Evolutionary conservation across 805 yeast genomes (phyloP).

Genomic region (Ogataea angusta): DNA sequence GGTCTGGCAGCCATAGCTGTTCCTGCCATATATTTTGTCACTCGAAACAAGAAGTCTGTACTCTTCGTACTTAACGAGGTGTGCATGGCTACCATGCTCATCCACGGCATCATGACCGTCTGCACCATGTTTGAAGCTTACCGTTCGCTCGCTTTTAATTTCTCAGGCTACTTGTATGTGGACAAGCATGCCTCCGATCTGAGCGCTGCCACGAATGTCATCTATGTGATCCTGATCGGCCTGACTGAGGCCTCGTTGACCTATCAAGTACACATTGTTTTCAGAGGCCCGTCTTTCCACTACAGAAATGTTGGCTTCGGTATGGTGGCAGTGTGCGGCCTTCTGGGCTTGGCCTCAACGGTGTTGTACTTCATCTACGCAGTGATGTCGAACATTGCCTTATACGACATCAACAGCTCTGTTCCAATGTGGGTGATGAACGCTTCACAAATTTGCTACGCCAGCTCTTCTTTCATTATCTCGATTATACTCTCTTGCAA

Average conservation of each 20-base stretch:
- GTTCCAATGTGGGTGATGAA: constrained; percentile 40
- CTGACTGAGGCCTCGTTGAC: constrained; percentile 64
- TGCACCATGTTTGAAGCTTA: constrained; percentile 52
- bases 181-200: constrained; percentile 39
- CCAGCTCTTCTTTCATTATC: constrained; percentile 63
- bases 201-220: constrained; percentile 59
- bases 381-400: constrained; percentile 40
- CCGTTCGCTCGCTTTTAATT: constrained; percentile 42
- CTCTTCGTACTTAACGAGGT: constrained; percentile 70
- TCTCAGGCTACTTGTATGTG: constrained; percentile 45
- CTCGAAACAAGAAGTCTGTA: constrained; percentile 57
- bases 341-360: constrained; percentile 52
- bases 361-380: constrained; percentile 58
- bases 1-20: constrained; percentile 53
- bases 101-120: constrained; percentile 62
- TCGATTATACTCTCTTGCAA: constrained; percentile 62
- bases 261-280: constrained; percentile 70
- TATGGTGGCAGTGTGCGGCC: constrained; percentile 37
- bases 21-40: constrained; percentile 44
- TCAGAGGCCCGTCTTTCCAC: constrained; percentile 48
- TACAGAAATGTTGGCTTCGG: constrained; percentile 39
- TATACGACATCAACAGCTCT: constrained; percentile 19
- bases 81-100: constrained; percentile 50
- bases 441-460: constrained; percentile 60
- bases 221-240: constrained; percentile 57